Conservation (phyloP, 805 yeast species). For the Yueomyces sinensis region DNA sequence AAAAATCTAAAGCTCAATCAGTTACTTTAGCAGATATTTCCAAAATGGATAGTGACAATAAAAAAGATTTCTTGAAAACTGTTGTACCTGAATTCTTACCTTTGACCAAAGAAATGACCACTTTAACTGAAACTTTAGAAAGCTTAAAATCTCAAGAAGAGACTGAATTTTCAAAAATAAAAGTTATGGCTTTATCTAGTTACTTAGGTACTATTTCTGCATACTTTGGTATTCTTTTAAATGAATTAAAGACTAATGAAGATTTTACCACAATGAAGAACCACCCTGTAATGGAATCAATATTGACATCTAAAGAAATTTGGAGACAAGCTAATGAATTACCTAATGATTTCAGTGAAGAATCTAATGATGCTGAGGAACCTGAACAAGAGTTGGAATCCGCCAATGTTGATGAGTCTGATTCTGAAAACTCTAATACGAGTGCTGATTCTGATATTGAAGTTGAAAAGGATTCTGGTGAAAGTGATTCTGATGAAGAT, state of each 20-base stretch:
- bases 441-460: constrained; percentile 10
- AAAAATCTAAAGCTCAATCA: constrained; percentile 5
- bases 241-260: constrained; percentile 40
- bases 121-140: constrained; percentile 30
- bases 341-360: constrained; percentile 22
- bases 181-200: constrained; percentile 59
- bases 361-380: constrained; percentile 11
- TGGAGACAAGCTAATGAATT: constrained; percentile 74
- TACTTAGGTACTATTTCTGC: constrained; percentile 69
- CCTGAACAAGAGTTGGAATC: constrained; percentile 9
- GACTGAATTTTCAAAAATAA: constrained; percentile 32
- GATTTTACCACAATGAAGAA: constrained; percentile 58
- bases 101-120: constrained; percentile 45
- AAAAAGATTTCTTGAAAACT: constrained; percentile 38
- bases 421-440: constrained; percentile 9
- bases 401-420: constrained; percentile 9
- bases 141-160: constrained; percentile 21
- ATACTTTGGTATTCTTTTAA: constrained; percentile 63
- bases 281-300: constrained; percentile 79
- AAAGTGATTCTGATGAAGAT: constrained; percentile 13
- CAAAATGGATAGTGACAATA: constrained; percentile 39
- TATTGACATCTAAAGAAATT: constrained; percentile 67
- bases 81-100: constrained; percentile 80
- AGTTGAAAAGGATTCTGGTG: constrained; percentile 9
- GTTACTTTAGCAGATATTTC: constrained; percentile 32